Evolutionary conservation across 1,284 basidiomycete species (phyloP), one percentile per base, ranked within the genome.

Genomic region (Boletellus dicymbophilus): DNA sequence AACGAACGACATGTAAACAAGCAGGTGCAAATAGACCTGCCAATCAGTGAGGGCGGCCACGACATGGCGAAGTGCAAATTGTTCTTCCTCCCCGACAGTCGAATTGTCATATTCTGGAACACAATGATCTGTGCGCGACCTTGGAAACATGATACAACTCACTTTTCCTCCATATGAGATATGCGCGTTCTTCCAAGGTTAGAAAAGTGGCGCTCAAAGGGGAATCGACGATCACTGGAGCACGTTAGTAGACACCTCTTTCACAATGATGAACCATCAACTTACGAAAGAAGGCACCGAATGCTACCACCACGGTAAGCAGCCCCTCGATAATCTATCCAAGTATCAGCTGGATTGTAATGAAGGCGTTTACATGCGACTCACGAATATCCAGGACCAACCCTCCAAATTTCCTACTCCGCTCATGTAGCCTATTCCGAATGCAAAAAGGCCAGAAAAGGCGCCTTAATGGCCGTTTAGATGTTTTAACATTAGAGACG

Each of bases 31-130:
- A 44, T 58, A 50, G 44, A 82, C 72, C 68, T 90, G 85, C 86
- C 86, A 89, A 58, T 87, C 85, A 1, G 58, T 59, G 23, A 87
- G 57, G 0, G 82, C 82, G 20, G 77, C 71, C 62, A 70, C 66
- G 26, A 88, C 58, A 59, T 87, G 81, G 4, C 77, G 69, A 48
- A 72, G 51, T 15, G 75, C 72, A 54, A 85, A 85, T 33, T 73
- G 69, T 48, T 87, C 83, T 50, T 83, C 84, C 59, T 88, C 85
- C 1, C 82, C 84, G 0, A 84, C 83, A 3, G 76, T 76, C 0
- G 82, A 84, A 54, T 81, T 82, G 59, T 85, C 83, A 49, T 80
- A 83, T 60, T 51, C 64, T 67, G 36, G n/a, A 1, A 44, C 4
- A 13, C 22, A 8, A 53, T 11, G 46, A 37, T 38, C 15, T 11